These are phyloP conservation scores for Thermomyces lanuginosus DNA, from an alignment of 2,329 filamentous ascomycete genomes.

Conservation along the genomic window DNA sequence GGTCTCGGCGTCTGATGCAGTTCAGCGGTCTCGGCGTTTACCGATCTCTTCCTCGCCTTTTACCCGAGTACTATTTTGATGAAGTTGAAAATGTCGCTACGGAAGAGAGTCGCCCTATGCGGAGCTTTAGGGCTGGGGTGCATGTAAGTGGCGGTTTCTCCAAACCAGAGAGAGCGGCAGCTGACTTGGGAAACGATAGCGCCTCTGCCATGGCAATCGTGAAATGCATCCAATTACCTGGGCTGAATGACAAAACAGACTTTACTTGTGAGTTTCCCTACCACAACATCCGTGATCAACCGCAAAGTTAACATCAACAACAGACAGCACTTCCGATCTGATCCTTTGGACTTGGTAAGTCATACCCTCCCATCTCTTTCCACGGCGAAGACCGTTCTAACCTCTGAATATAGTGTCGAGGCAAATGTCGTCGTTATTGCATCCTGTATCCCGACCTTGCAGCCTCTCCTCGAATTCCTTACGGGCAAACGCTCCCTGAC, in stretches of 20 bases:
- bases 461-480: conserved; percentile 15
- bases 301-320: no score
- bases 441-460: conserved; percentile 20
- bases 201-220: conserved; percentile 15
- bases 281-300: no score
- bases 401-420: conserved; percentile 17
- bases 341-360: no score
- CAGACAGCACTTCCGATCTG: no score
- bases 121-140: conserved; percentile 13
- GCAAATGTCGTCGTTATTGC: conserved; percentile 18
- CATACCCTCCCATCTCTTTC: no score
- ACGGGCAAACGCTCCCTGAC: no score
- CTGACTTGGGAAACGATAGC: conserved; percentile 10
- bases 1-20: no score
- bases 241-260: conserved; percentile 14
- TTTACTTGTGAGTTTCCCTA: conserved; percentile 14
- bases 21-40: conserved; percentile 13
- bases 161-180: neutral
- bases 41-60: conserved; percentile 15
- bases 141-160: conserved; percentile 9
- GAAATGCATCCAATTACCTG: conserved; percentile 16
- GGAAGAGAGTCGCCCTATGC: conserved; percentile 13
- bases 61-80: conserved; percentile 13
- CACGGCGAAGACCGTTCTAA: no score
- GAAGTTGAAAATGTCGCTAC: conserved; percentile 13